A percentile compares a stretch with the other conserved stretches of the same genome.
Conservation (phyloP, 202 grass and related monocot species). For the Digitaria exilis region DNA sequence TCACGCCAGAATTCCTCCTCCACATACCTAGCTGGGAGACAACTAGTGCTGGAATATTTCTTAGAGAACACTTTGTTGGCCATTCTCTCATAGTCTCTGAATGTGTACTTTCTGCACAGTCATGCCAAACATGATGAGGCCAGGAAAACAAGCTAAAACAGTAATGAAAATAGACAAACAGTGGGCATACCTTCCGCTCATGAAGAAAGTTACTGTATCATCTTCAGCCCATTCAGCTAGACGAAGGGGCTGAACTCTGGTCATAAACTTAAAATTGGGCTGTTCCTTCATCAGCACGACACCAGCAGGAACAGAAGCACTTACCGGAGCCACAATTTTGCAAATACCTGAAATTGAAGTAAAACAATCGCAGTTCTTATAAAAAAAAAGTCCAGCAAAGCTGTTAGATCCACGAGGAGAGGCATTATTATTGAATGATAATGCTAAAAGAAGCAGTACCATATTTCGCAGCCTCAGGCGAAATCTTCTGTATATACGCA, state of each 20-base stretch:
- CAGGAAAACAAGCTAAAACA: not conserved
- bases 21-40: constrained; percentile 72
- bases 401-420: not conserved
- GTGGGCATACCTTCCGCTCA: constrained; percentile 77
- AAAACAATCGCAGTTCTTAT: not conserved
- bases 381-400: constrained; percentile 8
- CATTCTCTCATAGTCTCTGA: constrained; percentile 95
- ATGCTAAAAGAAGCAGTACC: constrained; percentile 46
- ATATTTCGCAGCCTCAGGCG: constrained; percentile 72
- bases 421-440: not conserved
- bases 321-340: constrained; percentile 81
- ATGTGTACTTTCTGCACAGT: constrained; percentile 87
- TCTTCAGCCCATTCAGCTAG: constrained; percentile 83
- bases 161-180: constrained; percentile 8
- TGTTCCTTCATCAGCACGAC: constrained; percentile 85
- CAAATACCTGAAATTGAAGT: constrained; percentile 67
- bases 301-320: constrained; percentile 79
- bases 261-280: constrained; percentile 88
- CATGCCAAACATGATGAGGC: constrained; percentile 28
- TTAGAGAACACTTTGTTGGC: constrained; percentile 87
- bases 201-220: constrained; percentile 88
- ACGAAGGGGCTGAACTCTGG: constrained; percentile 86
- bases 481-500: constrained; percentile 83
- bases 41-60: constrained; percentile 83
- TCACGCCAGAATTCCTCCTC: constrained; percentile 99